phyloP scores from a whole-genome alignment of 139 green algal species.

The Chlamydomonas sphaeroides region DNA sequence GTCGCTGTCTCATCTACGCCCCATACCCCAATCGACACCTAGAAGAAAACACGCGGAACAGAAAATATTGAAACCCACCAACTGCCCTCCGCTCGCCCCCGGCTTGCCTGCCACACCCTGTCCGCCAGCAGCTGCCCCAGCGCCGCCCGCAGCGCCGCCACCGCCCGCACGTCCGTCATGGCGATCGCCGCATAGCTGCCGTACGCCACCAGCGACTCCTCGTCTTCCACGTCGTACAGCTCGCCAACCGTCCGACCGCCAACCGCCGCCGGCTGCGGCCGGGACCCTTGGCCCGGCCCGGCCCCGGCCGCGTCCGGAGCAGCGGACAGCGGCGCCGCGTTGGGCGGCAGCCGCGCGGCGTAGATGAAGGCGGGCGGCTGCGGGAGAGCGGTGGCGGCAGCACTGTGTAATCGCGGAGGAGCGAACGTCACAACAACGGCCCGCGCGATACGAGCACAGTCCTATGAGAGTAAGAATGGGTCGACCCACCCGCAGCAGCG shows the following conservation, averaged over 20 bases:
- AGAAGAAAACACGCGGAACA: too few relatives aligned
- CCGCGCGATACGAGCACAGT: too few relatives aligned
- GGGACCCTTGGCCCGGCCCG: neutral
- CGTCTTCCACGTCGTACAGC: slow-evolving; percentile 30
- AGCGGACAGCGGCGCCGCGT: neutral
- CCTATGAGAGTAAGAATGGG: too few relatives aligned
- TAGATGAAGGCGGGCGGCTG: slow-evolving; percentile 56
- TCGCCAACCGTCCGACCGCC: neutral
- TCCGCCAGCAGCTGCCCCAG: slow-evolving; percentile 44
- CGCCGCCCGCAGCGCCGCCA: slow-evolving; percentile 42
- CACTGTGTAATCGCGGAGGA: too few relatives aligned
- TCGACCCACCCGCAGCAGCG: slow-evolving; percentile 40
- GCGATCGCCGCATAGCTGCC: slow-evolving; percentile 58
- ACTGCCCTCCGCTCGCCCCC: neutral
- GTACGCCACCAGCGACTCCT: slow-evolving; percentile 28
- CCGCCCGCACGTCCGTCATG: slow-evolving; percentile 43
- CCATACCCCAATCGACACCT: neutral
- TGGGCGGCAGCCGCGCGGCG: slow-evolving; percentile 30
- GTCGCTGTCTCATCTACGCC: neutral
- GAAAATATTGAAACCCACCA: neutral
- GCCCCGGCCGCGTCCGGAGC: neutral
- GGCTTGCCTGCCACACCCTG: slow-evolving; percentile 44
- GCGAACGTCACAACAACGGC: too few relatives aligned
- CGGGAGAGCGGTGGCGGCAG: too few relatives aligned
- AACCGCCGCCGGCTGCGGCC: neutral